A percentile compares a stretch with the other conserved stretches of the same genome.
phyloP scores from a whole-genome alignment of 441 rosid species.

The California macrophylla region DNA sequence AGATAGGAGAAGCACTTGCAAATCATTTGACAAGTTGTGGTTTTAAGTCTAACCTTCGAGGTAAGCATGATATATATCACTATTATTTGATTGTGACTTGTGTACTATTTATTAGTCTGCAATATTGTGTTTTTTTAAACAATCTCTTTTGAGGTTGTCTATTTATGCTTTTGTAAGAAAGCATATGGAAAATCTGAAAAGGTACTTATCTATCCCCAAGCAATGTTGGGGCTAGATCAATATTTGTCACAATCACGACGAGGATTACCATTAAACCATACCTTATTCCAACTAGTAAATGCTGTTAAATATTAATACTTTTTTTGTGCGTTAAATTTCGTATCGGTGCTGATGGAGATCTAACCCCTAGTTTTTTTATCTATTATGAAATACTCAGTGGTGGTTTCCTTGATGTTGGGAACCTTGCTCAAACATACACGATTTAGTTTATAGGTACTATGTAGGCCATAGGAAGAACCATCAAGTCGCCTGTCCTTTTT shows the following conservation, averaged over 20 bases:
- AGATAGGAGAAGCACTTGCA: constrained; percentile 81
- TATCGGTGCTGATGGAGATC: constrained; percentile 10
- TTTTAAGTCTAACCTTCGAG: constrained; percentile 67
- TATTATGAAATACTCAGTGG: neutral
- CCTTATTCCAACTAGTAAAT: neutral
- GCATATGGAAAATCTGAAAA: neutral
- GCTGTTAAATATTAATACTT: neutral
- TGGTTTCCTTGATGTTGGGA: neutral
- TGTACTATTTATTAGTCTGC: neutral
- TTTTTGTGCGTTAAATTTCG: neutral
- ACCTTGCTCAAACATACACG: neutral
- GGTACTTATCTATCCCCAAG: neutral
- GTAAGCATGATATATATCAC: constrained; percentile 25
- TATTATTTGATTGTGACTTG: constrained; percentile 10
- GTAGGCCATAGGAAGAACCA: neutral
- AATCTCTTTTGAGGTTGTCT: neutral
- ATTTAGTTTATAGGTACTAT: neutral
- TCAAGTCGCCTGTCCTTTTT: neutral
- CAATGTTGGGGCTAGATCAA: neutral
- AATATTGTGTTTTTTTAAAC: neutral
- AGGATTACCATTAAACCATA: neutral
- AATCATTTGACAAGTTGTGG: constrained; percentile 77
- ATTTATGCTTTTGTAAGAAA: neutral
- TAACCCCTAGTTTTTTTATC: neutral
- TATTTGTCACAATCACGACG: neutral